A percentile compares a stretch with the other conserved stretches of the same genome.
These are phyloP conservation scores for Aspergillus melleus DNA, from an alignment of 2,329 filamentous ascomycete species.

Conservation along the genomic window DNA sequence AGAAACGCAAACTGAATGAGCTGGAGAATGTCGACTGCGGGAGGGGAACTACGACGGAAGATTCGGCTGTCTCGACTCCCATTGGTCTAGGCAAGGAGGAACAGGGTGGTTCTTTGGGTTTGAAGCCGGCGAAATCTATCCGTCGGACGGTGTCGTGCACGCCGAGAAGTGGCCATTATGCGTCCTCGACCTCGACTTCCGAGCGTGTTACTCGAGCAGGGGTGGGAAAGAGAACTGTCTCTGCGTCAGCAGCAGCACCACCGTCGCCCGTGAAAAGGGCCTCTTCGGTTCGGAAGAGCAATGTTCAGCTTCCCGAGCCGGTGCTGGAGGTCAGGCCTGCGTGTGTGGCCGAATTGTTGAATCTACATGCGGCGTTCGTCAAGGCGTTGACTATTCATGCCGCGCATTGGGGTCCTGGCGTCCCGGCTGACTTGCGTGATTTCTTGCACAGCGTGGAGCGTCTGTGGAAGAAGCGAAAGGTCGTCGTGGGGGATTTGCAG, in stretches of 20 bases:
- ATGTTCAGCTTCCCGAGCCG: slow-evolving; percentile 23
- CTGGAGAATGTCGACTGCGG: slow-evolving; percentile 33
- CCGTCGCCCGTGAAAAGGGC: slow-evolving; percentile 28
- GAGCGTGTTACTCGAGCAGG: background rate
- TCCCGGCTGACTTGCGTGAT: slow-evolving; percentile 63
- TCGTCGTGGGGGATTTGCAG: slow-evolving; percentile 65
- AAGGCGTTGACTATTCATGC: slow-evolving; percentile 68
- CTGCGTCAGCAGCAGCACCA: background rate
- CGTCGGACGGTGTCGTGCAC: slow-evolving; percentile 34
- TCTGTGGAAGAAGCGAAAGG: slow-evolving; percentile 70
- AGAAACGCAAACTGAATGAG: slow-evolving; percentile 42
- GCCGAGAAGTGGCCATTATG: slow-evolving; percentile 32
- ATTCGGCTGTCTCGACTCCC: background rate
- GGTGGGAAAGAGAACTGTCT: background rate
- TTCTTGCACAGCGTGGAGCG: slow-evolving; percentile 65
- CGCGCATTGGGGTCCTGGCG: slow-evolving; percentile 64
- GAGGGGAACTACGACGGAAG: slow-evolving; percentile 5
- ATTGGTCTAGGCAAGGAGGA: background rate
- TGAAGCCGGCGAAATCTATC: slow-evolving; percentile 36
- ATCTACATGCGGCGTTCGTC: slow-evolving; percentile 66
- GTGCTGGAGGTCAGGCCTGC: slow-evolving; percentile 20
- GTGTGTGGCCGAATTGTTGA: slow-evolving; percentile 54
- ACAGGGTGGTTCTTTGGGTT: slow-evolving; percentile 21
- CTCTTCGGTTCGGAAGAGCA: slow-evolving; percentile 5
- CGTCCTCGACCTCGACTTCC: slow-evolving; percentile 12